phyloP scores from a whole-genome alignment of 306 rosid species.

The Malus sylvestris region DNA sequence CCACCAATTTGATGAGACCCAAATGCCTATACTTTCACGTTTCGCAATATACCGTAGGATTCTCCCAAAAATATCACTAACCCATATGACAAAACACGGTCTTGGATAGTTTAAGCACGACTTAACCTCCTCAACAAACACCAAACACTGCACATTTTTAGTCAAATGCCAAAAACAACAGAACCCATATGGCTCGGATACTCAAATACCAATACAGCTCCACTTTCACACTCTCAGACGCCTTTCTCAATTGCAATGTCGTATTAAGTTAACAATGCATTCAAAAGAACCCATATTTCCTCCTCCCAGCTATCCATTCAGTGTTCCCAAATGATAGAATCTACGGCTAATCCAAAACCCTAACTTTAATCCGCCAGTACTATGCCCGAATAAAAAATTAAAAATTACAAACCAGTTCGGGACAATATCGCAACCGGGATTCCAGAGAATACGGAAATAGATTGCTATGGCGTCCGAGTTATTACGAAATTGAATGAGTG shows the following conservation, averaged over 20 bases:
- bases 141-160: not conserved
- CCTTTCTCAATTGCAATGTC: not conserved
- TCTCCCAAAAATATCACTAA: not conserved
- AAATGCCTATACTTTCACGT: not conserved
- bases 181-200: not conserved
- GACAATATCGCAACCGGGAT: not conserved
- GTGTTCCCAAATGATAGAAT: not conserved
- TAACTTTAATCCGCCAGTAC: not conserved
- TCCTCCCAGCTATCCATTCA: not conserved
- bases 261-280: not conserved
- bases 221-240: not conserved
- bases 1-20: not conserved
- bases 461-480: not conserved
- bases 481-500: not conserved
- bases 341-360: constrained; percentile 24
- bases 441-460: not conserved
- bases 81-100: not conserved
- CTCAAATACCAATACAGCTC: not conserved
- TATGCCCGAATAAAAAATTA: not conserved
- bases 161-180: not conserved
- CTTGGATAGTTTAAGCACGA: not conserved
- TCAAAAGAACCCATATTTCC: not conserved
- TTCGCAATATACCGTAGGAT: not conserved
- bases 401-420: not conserved
- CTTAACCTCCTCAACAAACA: not conserved